Evolutionary conservation across 352 stramenopile species (phyloP).

Genomic region (Globisporangium splendens): DNA sequence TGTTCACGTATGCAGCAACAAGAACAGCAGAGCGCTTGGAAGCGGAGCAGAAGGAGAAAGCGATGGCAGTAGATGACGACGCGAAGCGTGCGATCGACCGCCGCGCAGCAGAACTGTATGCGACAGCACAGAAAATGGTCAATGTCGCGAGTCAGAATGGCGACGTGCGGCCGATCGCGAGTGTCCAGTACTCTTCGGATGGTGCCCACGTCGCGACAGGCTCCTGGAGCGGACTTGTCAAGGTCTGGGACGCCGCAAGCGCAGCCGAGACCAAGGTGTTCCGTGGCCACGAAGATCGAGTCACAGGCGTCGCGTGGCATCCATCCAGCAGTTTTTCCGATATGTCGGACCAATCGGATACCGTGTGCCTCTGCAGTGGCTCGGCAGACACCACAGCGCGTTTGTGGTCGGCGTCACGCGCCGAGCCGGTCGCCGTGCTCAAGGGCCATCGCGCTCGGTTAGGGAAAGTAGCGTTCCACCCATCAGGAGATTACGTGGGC

Average conservation of each 20-base stretch:
- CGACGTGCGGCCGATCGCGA: slow-evolving; percentile 89
- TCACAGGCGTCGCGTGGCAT: slow-evolving; percentile 87
- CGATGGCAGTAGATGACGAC: slow-evolving; percentile 36
- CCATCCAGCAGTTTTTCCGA: slow-evolving; percentile 45
- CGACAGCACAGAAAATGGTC: slow-evolving; percentile 64
- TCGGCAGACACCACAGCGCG: slow-evolving; percentile 75
- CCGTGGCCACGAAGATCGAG: slow-evolving; percentile 82
- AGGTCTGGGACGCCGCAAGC: slow-evolving; percentile 90
- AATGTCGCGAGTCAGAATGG: slow-evolving; percentile 94
- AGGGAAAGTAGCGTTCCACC: slow-evolving; percentile 93
- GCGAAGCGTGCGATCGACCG: slow-evolving; percentile 31
- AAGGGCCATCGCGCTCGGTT: slow-evolving; percentile 70
- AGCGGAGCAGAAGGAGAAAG: slow-evolving; percentile 43
- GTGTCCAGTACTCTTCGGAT: slow-evolving; percentile 61
- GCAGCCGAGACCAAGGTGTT: slow-evolving; percentile 73
- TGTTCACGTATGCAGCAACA: slow-evolving; percentile 79
- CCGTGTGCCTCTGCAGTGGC: slow-evolving; percentile 68
- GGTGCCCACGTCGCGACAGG: slow-evolving; percentile 79
- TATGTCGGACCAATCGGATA: slow-evolving; percentile 54
- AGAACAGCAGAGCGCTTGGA: slow-evolving; percentile 58
- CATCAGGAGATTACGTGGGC: slow-evolving; percentile 87
- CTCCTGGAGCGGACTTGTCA: slow-evolving; percentile 92
- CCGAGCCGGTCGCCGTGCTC: slow-evolving; percentile 57
- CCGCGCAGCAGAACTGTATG: slow-evolving; percentile 80
- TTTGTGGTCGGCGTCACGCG: slow-evolving; percentile 59